A percentile compares a stretch with the other conserved stretches of the same genome.
phyloP scores from a whole-genome alignment of 2,329 filamentous ascomycete species.

The Alternaria sp. region DNA sequence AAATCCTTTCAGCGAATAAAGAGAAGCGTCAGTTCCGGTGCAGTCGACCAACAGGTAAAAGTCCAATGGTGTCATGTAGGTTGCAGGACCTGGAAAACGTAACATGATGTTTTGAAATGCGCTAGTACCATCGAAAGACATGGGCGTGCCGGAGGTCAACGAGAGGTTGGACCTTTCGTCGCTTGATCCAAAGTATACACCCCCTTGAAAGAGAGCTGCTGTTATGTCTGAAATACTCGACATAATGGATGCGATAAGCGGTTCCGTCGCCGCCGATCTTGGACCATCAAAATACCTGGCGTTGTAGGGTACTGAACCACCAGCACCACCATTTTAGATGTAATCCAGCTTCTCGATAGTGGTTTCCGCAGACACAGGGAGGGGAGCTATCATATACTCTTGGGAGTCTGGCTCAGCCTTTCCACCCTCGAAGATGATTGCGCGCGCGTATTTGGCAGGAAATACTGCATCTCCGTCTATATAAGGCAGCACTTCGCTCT shows the following conservation, averaged over 20 bases:
- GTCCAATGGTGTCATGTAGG: slow-evolving; percentile 57
- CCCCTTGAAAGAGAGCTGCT: slow-evolving; percentile 48
- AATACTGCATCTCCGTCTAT: slow-evolving; percentile 50
- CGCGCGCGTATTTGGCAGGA: slow-evolving; percentile 58
- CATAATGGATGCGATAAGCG: slow-evolving; percentile 53
- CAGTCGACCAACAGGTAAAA: slow-evolving; percentile 58
- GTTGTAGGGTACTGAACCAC: slow-evolving; percentile 42
- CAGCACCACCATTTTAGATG: slow-evolving; percentile 50
- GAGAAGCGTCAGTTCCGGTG: slow-evolving; percentile 55
- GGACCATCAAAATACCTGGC: slow-evolving; percentile 37
- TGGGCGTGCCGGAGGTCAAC: slow-evolving; percentile 45
- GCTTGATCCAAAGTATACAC: slow-evolving; percentile 34
- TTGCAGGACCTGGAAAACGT: slow-evolving; percentile 51
- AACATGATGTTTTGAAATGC: slow-evolving; percentile 56
- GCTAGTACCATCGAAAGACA: slow-evolving; percentile 52
- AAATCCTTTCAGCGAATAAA: slow-evolving; percentile 56
- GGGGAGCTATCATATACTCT: slow-evolving; percentile 59
- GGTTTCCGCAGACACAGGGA: slow-evolving; percentile 53
- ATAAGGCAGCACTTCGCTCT: slow-evolving; percentile 58
- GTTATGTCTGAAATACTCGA: slow-evolving; percentile 60
- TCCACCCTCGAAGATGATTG: slow-evolving; percentile 58
- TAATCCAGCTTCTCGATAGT: slow-evolving; percentile 40
- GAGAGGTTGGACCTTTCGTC: slow-evolving; percentile 34
- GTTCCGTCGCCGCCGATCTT: slow-evolving; percentile 43
- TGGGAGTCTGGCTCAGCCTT: slow-evolving; percentile 56